Base-by-base conservation (phyloP, 257 asterid species). In the Schizonepeta tenuifolia region DNA sequence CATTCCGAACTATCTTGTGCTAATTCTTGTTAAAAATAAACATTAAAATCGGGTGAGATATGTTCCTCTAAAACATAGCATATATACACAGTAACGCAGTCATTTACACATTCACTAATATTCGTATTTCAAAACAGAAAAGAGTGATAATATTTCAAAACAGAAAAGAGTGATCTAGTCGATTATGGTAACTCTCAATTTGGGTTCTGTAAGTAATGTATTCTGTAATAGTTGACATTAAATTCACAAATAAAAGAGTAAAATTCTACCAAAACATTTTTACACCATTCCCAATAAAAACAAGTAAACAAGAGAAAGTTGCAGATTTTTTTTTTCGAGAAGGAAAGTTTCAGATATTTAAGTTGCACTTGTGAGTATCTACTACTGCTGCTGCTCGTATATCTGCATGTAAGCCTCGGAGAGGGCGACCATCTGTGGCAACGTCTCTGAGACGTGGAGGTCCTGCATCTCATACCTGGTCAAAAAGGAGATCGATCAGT, bases 401-500 rank as follows among this genome's bases (percentile, higher is more conserved):
- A 91, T 94, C 84, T 94, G 99, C 96, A 91, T 86, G 78, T 91
- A 94, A 4, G 97, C 72, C 85, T 94, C 99, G 3, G 97, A 91
- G 24, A 94, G 95, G 9, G 96, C 97, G 36, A 94, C 99, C 97
- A 91, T 88, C 80, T 94, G 97, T 11, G 97, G 97, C 41, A 94
- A 81, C 18, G 99, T 91, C 76, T 94, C 97, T 0, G 97, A 83
- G 9, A 94, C 98, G 18, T 91, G 97, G 70, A 94, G 96, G 64
- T 94, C 99, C 78, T 94, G 97, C 97, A 94, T 91, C 85, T 94
- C 99, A 65, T 89, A 94, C 99, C 98, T 91, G 85, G 44, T 31
- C 43, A 74, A 51, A 44, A 12, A 78, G 44, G 24, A 73, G 17
- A 61, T 36, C 15, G 9, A 60, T 73, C 65, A 75, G 26, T 35